These are phyloP conservation scores for Sequoia sempervirens DNA, from an alignment of 75 land plant genomes.

Conservation along the genomic window DNA sequence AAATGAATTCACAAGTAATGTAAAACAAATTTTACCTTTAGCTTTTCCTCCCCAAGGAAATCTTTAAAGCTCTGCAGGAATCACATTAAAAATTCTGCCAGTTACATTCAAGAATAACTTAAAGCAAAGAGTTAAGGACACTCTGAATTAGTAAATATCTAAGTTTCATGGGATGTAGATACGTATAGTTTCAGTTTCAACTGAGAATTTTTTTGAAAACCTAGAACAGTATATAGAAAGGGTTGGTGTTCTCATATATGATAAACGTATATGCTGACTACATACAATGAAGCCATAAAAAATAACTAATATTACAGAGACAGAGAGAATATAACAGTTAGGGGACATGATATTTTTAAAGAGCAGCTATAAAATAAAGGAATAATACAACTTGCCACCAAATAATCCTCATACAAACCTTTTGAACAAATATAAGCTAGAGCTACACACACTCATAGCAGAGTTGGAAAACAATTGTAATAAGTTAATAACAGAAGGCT, in stretches of 20 bases:
- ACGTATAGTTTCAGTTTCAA: not conserved
- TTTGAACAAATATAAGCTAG: not conserved
- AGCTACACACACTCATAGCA: not conserved
- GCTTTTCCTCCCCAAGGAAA: conserved; percentile 75
- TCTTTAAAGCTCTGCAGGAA: conserved; percentile 72
- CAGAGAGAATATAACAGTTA: not conserved
- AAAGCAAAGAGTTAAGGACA: not conserved
- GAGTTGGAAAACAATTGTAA: not conserved
- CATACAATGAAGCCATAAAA: not conserved
- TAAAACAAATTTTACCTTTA: conserved; percentile 41
- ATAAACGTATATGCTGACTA: not conserved
- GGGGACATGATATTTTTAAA: not conserved
- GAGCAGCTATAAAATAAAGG: not conserved
- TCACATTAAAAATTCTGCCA: not conserved
- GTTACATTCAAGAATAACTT: conserved; percentile 3
- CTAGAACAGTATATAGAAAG: not conserved
- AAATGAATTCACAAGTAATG: not conserved
- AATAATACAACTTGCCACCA: not conserved
- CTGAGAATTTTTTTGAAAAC: not conserved
- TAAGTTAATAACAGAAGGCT: not conserved
- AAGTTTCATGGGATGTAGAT: not conserved
- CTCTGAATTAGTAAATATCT: not conserved
- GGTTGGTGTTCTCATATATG: not conserved
- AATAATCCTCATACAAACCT: not conserved
- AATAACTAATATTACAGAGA: not conserved